Conservation (phyloP, 768 basidiomycete genomes). For the Cubamyces lactineus region DNA sequence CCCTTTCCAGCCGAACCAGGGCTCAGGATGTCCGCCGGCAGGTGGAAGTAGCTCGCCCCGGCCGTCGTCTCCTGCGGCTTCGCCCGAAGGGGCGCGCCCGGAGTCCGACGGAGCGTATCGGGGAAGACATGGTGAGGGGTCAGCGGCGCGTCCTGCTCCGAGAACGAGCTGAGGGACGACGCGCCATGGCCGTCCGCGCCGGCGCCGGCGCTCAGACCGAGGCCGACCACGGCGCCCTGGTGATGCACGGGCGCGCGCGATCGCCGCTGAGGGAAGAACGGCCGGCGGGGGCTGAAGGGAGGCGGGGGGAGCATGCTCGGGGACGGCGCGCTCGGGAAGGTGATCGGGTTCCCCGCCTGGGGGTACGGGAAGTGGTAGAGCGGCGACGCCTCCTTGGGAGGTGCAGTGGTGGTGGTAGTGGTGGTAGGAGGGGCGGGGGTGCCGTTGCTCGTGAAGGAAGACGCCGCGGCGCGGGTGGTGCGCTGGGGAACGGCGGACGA, state of each 20-base stretch:
- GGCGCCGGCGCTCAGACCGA: slow-evolving; percentile 5
- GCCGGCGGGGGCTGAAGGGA: slow-evolving; percentile 3
- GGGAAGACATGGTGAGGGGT: slow-evolving; percentile 15
- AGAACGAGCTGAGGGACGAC: background rate
- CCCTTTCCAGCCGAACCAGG: background rate
- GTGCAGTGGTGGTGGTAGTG: background rate
- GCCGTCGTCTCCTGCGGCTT: background rate
- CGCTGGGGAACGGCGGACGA: background rate
- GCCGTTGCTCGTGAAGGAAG: slow-evolving; percentile 5
- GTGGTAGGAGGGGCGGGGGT: background rate
- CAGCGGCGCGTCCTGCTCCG: slow-evolving; percentile 13
- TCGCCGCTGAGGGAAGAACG: slow-evolving; percentile 12
- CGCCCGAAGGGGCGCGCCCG: slow-evolving; percentile 16
- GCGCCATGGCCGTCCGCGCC: background rate
- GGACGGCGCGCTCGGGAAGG: slow-evolving; percentile 9
- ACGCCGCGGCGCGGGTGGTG: slow-evolving; percentile 1
- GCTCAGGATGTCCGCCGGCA: slow-evolving; percentile 5
- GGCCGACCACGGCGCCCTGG: background rate
- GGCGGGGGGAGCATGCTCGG: slow-evolving; percentile 22
- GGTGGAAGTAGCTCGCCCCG: slow-evolving; percentile 17
- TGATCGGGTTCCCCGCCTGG: background rate
- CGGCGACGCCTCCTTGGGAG: background rate
- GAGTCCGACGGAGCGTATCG: slow-evolving; percentile 20
- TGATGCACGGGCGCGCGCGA: background rate
- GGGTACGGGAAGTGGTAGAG: slow-evolving; percentile 5